phyloP scores from a whole-genome alignment of 1,139 yeast species.

The Pneumocystis sp. region DNA sequence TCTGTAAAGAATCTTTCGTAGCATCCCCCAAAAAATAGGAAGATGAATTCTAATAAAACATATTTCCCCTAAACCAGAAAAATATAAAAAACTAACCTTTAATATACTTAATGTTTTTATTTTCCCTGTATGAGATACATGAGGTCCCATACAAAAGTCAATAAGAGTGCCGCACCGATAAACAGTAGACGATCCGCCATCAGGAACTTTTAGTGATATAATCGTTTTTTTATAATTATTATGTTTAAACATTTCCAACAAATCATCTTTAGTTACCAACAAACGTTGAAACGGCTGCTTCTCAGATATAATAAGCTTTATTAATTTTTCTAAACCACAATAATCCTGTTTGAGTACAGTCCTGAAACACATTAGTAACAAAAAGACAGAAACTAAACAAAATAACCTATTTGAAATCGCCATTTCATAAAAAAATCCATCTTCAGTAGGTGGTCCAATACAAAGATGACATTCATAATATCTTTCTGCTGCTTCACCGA shows the following conservation, averaged over 20 bases:
- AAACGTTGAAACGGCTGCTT: conserved; percentile 93
- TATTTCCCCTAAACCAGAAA: background rate
- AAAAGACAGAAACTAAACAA: background rate
- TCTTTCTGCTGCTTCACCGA: conserved; percentile 97
- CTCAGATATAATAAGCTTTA: conserved; percentile 84
- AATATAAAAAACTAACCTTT: conserved; percentile 27
- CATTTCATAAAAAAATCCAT: conserved; percentile 97
- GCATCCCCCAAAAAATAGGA: conserved; percentile 94
- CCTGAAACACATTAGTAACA: conserved; percentile 18
- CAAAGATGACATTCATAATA: conserved; percentile 86
- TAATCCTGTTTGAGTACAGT: conserved; percentile 75
- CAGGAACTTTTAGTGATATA: conserved; percentile 80
- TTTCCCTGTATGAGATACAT: conserved; percentile 93
- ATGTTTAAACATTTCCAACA: conserved; percentile 84
- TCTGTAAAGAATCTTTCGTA: conserved; percentile 84
- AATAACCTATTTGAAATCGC: conserved; percentile 41
- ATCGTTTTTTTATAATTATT: conserved; percentile 89
- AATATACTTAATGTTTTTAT: conserved; percentile 87
- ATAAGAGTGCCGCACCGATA: conserved; percentile 97
- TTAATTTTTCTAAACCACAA: conserved; percentile 68
- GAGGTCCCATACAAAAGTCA: conserved; percentile 97
- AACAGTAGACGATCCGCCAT: conserved; percentile 89
- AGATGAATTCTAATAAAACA: conserved; percentile 47
- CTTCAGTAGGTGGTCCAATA: conserved; percentile 94
- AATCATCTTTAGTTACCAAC: conserved; percentile 79